These are phyloP conservation scores for Hydrangea macrophylla DNA, from an alignment of 148 eudicot genomes.

Conservation along the genomic window DNA sequence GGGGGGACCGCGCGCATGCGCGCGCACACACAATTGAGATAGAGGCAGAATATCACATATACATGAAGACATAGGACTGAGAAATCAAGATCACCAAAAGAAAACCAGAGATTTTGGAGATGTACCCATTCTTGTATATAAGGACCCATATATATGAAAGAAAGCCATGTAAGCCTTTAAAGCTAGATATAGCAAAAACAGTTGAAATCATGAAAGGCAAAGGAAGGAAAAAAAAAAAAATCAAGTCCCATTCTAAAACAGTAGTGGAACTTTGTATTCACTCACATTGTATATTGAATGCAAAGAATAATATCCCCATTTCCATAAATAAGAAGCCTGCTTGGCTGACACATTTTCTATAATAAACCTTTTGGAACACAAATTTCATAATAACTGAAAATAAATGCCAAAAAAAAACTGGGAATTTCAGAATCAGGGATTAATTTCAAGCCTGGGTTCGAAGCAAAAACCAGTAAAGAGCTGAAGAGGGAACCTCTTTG, in stretches of 20 bases:
- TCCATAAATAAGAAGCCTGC: conserved; percentile 14
- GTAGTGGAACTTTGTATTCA: not conserved
- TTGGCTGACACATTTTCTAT: conserved; percentile 16
- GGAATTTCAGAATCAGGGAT: conserved; percentile 40
- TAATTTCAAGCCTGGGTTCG: conserved; percentile 82
- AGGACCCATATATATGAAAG: no score
- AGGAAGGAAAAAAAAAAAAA: not conserved
- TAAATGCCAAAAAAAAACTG: not conserved
- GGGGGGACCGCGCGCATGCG: no score
- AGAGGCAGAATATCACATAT: no score
- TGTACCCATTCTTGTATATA: no score
- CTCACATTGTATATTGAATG: conserved; percentile 2
- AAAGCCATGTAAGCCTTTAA: no score
- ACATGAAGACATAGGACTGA: no score
- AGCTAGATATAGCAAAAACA: no score
- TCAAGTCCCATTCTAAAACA: not conserved
- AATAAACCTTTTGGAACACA: not conserved
- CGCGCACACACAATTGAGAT: no score
- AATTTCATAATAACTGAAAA: not conserved
- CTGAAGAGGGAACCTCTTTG: conserved; percentile 90
- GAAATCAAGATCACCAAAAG: no score
- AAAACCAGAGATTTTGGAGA: no score
- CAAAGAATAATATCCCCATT: conserved; percentile 14
- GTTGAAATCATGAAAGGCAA: conserved; percentile 1
- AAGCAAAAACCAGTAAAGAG: conserved; percentile 95